Base-by-base conservation (phyloP, 345 rosid genomes). In the Gossypioides kirkii region DNA sequence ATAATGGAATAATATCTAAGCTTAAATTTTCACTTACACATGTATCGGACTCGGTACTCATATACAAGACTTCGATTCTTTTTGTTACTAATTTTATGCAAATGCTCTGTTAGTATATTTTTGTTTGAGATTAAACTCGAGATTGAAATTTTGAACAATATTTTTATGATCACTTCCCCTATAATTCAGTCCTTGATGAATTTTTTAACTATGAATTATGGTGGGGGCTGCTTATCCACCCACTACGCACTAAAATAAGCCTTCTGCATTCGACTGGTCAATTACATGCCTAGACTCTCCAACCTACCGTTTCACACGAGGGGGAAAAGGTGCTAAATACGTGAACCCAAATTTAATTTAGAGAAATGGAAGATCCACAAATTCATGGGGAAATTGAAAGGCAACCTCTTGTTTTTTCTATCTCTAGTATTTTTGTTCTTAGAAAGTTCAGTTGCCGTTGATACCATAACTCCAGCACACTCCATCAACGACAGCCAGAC, bases 371-470 rank as follows among this genome's bases (percentile, higher is more conserved):
- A 68, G 72, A 49, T 47, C 43, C 52, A 25, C 55, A 68, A 26
- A 47, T 14, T 25, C 17, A 68, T 68, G 72, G 59, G 42, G 25
- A 68, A 68, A 68, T 68, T 28, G 42, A 68, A 49, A 58, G 43
- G 14, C 43, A 68, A 16, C 23, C 43, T 49, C 59, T 49, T 68
- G 59, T 68, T 38, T 62, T 17, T 46, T 68, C 45, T 49, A 10
- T 25, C 23, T 26, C 14, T 68, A 17, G 25, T 68, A 68, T 25
- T 23, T 68, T 49, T 49, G 14, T 68, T 50, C 59, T 49, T 50
- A 17, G 59, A 10, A 49, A 4, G 16, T 52, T 54, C 50, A 6
- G 1, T 54, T 71, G 82, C 96, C 18, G 8, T 55, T 22, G 70
- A 73, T 72, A 72, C 76, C 13, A 60, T 80, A 20, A 61, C 61